These are phyloP conservation scores for Monosporascus sp. DNA, from an alignment of 2,329 filamentous ascomycete species.

Conservation along the genomic window DNA sequence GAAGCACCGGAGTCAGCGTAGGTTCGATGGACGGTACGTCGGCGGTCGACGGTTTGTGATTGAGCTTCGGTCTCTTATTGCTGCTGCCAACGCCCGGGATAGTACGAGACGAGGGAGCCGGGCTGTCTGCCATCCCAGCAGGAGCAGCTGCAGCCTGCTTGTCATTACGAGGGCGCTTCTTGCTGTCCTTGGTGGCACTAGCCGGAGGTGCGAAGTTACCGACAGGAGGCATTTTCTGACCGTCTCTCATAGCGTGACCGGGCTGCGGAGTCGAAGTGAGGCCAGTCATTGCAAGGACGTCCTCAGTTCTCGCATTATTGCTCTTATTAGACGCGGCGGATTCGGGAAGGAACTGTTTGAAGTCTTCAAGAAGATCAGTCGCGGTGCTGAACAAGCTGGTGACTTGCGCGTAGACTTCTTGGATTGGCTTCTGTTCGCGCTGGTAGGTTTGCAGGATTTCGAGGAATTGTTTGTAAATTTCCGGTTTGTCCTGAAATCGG, in stretches of 20 bases:
- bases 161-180: conserved; percentile 71
- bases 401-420: conserved; percentile 96
- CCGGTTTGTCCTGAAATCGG: conserved; percentile 90
- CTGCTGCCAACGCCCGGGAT: conserved; percentile 32
- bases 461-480: conserved; percentile 98
- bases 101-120: conserved; percentile 31
- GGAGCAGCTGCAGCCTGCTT: conserved; percentile 47
- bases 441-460: conserved; percentile 98
- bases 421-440: conserved; percentile 94
- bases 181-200: conserved; percentile 82
- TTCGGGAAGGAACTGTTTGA: conserved; percentile 97
- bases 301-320: conserved; percentile 56
- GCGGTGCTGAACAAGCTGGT: conserved; percentile 90
- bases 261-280: conserved; percentile 49
- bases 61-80: conserved; percentile 68
- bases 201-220: conserved; percentile 85
- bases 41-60: conserved; percentile 58
- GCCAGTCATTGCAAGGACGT: conserved; percentile 55
- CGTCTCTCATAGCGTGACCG: conserved; percentile 44
- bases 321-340: conserved; percentile 62
- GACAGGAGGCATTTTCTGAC: conserved; percentile 83
- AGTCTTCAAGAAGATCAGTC: conserved; percentile 92
- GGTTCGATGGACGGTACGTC: conserved; percentile 69
- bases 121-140: conserved; percentile 38
- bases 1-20: conserved; percentile 80